These are phyloP conservation scores for Mycena belliarum DNA, from an alignment of 768 basidiomycete genomes.

Conservation along the genomic window DNA sequence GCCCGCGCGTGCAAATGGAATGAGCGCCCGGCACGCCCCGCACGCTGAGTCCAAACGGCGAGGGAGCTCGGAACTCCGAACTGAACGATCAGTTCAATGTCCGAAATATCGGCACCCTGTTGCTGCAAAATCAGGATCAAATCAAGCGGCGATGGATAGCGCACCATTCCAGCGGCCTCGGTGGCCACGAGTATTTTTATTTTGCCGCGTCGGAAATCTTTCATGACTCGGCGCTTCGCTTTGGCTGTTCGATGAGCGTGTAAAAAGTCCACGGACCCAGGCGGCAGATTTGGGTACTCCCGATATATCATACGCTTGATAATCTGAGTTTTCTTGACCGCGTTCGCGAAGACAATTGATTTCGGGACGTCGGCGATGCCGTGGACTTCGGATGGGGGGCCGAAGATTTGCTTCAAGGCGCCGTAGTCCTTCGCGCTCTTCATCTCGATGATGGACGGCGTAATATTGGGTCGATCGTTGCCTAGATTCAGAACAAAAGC, in stretches of 20 bases:
- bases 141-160: neutral
- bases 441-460: neutral
- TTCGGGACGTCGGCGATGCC: neutral
- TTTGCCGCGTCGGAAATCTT: slow-evolving; percentile 21
- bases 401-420: neutral
- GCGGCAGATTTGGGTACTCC: neutral
- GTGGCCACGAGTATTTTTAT: slow-evolving; percentile 30
- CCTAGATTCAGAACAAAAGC: neutral
- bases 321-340: too few relatives aligned
- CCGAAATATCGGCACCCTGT: slow-evolving; percentile 31
- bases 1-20: neutral
- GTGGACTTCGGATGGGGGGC: neutral
- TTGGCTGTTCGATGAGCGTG: neutral
- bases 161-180: slow-evolving; percentile 33
- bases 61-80: neutral
- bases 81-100: slow-evolving; percentile 4
- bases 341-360: neutral
- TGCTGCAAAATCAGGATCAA: too few relatives aligned
- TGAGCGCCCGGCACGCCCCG: neutral
- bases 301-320: neutral
- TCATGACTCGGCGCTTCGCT: slow-evolving; percentile 3
- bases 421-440: neutral
- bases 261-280: neutral
- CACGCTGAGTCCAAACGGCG: neutral
- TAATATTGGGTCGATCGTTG: neutral